Evolutionary conservation across 768 basidiomycete species (phyloP).

Genomic region (Rhodotorula toruloides): DNA sequence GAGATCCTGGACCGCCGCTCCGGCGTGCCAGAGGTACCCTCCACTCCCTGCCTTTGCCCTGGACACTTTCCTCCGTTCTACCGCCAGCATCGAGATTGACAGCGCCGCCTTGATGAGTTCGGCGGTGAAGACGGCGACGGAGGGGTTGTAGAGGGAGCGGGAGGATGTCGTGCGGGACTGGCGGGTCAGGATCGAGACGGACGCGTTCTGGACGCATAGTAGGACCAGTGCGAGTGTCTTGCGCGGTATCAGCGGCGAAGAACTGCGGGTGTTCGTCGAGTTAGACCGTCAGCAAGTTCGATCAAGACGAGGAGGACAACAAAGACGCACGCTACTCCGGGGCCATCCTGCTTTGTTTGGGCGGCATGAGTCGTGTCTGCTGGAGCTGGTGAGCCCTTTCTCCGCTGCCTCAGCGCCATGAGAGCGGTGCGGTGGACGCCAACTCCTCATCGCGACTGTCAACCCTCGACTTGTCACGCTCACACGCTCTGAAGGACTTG

Average conservation of each 20-base stretch:
- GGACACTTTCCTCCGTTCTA: not conserved
- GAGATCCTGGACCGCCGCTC: conserved; percentile 1
- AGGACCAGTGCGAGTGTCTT: conserved; percentile 69
- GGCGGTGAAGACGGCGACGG: conserved; percentile 82
- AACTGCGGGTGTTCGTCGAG: too few relatives aligned
- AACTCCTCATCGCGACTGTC: too few relatives aligned
- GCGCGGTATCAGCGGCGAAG: not conserved
- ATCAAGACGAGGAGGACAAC: too few relatives aligned
- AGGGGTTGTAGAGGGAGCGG: conserved; percentile 66
- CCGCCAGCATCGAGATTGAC: conserved; percentile 65
- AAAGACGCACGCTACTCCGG: too few relatives aligned
- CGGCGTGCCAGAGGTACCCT: not conserved
- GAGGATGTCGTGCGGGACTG: conserved; percentile 64
- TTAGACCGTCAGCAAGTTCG: too few relatives aligned
- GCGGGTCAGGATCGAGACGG: conserved; percentile 87
- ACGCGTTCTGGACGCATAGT: conserved; percentile 90
- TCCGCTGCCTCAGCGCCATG: too few relatives aligned
- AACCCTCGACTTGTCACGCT: not conserved
- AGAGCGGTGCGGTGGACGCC: too few relatives aligned
- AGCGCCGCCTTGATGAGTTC: conserved; percentile 84
- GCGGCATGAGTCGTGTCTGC: too few relatives aligned
- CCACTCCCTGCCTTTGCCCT: not conserved
- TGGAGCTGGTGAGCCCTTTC: too few relatives aligned
- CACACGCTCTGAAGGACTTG: not conserved
- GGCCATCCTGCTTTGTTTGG: too few relatives aligned